These are phyloP conservation scores for Exophiala viscosa DNA, from an alignment of 2,329 filamentous ascomycete genomes.

Conservation along the genomic window DNA sequence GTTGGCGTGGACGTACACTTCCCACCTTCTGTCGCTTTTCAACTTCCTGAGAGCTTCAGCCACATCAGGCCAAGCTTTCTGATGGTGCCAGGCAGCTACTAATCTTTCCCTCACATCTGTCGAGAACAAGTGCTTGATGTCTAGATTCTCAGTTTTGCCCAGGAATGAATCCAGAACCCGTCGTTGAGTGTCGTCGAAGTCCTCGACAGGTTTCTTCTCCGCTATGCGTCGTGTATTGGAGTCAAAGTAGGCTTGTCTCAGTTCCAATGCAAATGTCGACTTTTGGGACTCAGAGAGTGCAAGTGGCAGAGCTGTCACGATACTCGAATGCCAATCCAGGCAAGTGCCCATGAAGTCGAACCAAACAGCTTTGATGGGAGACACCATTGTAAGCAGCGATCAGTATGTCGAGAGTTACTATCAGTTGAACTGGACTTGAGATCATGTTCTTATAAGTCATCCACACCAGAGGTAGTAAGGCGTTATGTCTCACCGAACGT, in stretches of 20 bases:
- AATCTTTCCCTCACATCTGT: slow-evolving; percentile 11
- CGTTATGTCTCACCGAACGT: neutral
- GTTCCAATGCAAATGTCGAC: neutral
- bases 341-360: neutral
- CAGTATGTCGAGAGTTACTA: neutral
- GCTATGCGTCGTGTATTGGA: neutral
- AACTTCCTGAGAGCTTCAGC: slow-evolving; percentile 40
- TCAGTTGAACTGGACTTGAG: neutral
- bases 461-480: neutral
- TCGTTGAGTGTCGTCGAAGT: neutral
- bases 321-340: slow-evolving; percentile 1
- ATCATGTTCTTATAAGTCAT: neutral
- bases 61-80: slow-evolving; percentile 52
- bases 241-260: neutral
- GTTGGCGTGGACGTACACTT: slow-evolving; percentile 52
- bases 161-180: neutral
- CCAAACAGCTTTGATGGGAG: neutral
- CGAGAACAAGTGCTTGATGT: neutral
- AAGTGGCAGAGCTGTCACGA: neutral
- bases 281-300: neutral
- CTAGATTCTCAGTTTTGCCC: neutral
- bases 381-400: neutral
- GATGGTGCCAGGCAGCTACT: slow-evolving; percentile 46
- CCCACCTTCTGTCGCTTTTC: slow-evolving; percentile 33
- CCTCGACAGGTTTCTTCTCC: neutral